These are phyloP conservation scores for Murraya paniculata DNA, from an alignment of 345 rosid genomes.

Conservation along the genomic window DNA sequence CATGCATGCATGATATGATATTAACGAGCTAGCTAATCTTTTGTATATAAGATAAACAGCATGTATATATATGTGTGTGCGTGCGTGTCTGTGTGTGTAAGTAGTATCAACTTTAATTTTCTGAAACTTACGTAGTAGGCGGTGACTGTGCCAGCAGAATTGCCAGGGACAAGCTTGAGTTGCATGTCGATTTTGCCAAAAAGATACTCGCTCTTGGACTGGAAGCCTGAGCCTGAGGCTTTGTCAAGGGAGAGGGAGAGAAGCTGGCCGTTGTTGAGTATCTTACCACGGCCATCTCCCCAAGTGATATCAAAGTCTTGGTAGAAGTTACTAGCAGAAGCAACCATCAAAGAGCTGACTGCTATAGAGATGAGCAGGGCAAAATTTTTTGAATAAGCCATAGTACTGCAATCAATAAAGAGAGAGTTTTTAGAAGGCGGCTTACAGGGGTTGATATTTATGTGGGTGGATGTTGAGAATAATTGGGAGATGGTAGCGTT, in stretches of 20 bases:
- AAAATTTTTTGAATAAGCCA: background rate
- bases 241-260: slow-evolving; percentile 41
- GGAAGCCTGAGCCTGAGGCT: slow-evolving; percentile 48
- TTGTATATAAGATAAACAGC: too few relatives aligned
- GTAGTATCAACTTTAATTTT: too few relatives aligned
- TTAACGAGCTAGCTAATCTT: background rate
- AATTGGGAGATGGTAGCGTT: background rate
- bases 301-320: slow-evolving; percentile 35
- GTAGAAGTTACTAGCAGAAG: slow-evolving; percentile 23
- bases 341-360: slow-evolving; percentile 4
- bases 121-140: slow-evolving; percentile 36
- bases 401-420: background rate
- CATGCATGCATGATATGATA: background rate
- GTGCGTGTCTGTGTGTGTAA: too few relatives aligned
- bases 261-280: slow-evolving; percentile 30
- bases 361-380: background rate
- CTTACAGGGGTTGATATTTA: background rate
- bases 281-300: slow-evolving; percentile 42
- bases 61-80: too few relatives aligned
- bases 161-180: slow-evolving; percentile 48
- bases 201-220: slow-evolving; percentile 34
- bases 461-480: background rate
- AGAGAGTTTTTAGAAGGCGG: background rate
- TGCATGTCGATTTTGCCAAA: slow-evolving; percentile 39
- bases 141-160: slow-evolving; percentile 56